Evolutionary conservation across 345 rosid genomes (phyloP).

Genomic region (Pistacia vera): DNA sequence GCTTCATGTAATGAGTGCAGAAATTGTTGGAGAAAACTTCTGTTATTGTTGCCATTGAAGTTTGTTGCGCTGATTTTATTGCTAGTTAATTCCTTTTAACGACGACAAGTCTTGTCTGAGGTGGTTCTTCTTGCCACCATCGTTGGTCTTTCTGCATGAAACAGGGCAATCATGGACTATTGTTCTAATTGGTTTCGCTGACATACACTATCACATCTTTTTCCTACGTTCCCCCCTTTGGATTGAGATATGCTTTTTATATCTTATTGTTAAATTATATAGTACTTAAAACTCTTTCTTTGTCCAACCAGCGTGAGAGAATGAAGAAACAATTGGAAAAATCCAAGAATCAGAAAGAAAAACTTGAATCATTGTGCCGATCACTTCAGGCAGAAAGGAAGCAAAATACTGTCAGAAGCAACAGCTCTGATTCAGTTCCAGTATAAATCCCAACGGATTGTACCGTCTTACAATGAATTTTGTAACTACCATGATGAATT

Average conservation of each 20-base stretch:
- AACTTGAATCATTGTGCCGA: slow-evolving; percentile 85
- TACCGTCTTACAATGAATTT: slow-evolving; percentile 3
- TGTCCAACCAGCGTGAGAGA: slow-evolving; percentile 61
- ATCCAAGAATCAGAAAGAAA: slow-evolving; percentile 89
- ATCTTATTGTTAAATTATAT: not conserved
- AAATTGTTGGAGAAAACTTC: not conserved
- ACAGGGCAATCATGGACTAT: not conserved
- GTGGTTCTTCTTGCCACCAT: not conserved
- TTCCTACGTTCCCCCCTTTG: no score
- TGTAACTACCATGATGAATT: not conserved
- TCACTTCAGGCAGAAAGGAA: slow-evolving; percentile 94
- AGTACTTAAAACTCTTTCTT: slow-evolving; percentile 9
- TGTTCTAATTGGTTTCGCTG: not conserved
- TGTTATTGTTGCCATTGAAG: no score
- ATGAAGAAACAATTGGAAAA: slow-evolving; percentile 81
- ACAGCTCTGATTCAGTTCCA: slow-evolving; percentile 28
- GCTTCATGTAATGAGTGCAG: not conserved
- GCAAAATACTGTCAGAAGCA: slow-evolving; percentile 40
- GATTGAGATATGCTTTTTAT: not conserved
- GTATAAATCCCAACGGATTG: slow-evolving; percentile 28
- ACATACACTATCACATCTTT: no score
- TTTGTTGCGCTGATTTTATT: not conserved
- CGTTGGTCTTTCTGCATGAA: not conserved
- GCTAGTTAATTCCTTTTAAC: not conserved
- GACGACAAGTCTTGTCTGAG: not conserved